A percentile compares a stretch with the other conserved stretches of the same genome.
phyloP scores from a whole-genome alignment of 345 rosid genomes.

The Salix caprea region DNA sequence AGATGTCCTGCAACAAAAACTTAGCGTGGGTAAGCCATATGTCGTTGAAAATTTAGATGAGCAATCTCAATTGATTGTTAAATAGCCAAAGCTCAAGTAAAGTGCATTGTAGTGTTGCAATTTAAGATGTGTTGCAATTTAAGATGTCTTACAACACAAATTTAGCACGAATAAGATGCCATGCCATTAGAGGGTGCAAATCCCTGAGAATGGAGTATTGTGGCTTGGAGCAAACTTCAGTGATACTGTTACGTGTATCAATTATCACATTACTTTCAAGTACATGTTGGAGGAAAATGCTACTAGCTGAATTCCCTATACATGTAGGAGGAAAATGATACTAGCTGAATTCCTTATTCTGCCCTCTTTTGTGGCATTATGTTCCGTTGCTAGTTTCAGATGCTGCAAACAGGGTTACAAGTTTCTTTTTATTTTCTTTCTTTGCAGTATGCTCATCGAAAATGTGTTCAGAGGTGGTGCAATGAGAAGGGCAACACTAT shows the following conservation, averaged over 20 bases:
- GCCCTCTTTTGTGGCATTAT: background rate
- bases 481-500: conserved; percentile 68
- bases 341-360: background rate
- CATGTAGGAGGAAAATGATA: background rate
- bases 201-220: background rate
- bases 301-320: background rate
- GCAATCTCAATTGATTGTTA: background rate
- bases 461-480: conserved; percentile 91
- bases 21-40: too few relatives aligned
- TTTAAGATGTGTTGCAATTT: background rate
- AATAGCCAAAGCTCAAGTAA: background rate
- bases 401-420: background rate
- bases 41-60: too few relatives aligned
- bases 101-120: background rate
- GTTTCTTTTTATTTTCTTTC: background rate
- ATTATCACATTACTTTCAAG: background rate
- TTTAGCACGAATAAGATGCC: background rate
- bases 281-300: background rate
- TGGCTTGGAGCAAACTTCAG: background rate
- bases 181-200: background rate
- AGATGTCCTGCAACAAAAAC: background rate
- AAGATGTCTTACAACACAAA: background rate
- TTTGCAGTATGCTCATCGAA: conserved; percentile 76
- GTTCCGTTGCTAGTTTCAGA: background rate
- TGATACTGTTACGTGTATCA: background rate